Evolutionary conservation across 768 basidiomycete genomes (phyloP).

Genomic region (Pleurotus cornucopiae): DNA sequence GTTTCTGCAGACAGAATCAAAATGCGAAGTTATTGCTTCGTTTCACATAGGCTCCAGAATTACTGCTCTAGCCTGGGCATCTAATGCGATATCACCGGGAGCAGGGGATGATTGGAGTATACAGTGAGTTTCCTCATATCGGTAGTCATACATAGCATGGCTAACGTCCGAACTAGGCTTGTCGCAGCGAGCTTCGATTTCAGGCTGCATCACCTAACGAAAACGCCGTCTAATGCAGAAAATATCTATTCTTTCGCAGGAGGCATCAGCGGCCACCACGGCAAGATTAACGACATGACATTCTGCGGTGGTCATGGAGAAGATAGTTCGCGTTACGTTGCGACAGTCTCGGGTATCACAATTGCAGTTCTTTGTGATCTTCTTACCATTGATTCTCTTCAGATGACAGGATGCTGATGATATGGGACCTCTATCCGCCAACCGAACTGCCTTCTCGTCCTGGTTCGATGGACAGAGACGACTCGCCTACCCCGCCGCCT

Average conservation of each 20-base stretch:
- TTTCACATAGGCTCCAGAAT: slow-evolving; percentile 71
- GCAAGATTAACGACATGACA: slow-evolving; percentile 70
- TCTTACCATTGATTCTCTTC: slow-evolving; percentile 7
- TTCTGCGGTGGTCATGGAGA: slow-evolving; percentile 74
- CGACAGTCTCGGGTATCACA: slow-evolving; percentile 68
- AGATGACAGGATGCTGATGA: slow-evolving; percentile 85
- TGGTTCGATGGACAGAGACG: slow-evolving; percentile 20
- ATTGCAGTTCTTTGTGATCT: slow-evolving; percentile 2
- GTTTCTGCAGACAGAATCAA: slow-evolving; percentile 33
- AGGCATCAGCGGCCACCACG: slow-evolving; percentile 78
- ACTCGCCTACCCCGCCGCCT: slow-evolving; percentile 26
- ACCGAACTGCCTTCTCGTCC: slow-evolving; percentile 30
- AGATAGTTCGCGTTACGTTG: slow-evolving; percentile 70
- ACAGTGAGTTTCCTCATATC: slow-evolving; percentile 48
- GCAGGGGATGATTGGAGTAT: slow-evolving; percentile 62
- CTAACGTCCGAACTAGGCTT: slow-evolving; percentile 39
- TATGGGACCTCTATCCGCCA: slow-evolving; percentile 76
- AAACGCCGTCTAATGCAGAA: slow-evolving; percentile 42
- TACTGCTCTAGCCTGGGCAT: slow-evolving; percentile 78
- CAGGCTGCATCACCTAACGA: slow-evolving; percentile 67
- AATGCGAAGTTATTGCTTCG: slow-evolving; percentile 52
- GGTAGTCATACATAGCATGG: not conserved
- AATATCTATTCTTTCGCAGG: slow-evolving; percentile 70
- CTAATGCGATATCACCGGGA: slow-evolving; percentile 63
- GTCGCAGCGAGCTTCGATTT: slow-evolving; percentile 66